Percentiles rank a stretch among this genome's conserved stretches.
These are phyloP conservation scores for Penicillium sp. DNA, from an alignment of 2,329 filamentous ascomycete genomes.

Conservation along the genomic window DNA sequence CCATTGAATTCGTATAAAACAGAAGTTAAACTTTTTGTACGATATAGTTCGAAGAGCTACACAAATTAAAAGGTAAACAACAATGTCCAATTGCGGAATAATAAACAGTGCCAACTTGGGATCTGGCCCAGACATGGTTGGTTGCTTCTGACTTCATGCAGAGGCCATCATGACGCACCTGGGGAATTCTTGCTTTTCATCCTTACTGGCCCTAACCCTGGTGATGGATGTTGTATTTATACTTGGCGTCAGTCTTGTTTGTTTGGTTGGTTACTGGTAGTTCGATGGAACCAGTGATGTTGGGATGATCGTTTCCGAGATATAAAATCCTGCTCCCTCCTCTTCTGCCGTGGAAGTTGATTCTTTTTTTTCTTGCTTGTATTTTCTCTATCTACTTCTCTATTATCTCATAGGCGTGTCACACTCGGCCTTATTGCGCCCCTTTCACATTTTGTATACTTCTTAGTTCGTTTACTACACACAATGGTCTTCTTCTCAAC, in stretches of 20 bases:
- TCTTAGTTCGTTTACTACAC: background rate
- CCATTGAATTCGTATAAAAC: background rate
- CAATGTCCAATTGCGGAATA: background rate
- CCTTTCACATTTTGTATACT: background rate
- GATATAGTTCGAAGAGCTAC: background rate
- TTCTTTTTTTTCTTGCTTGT: background rate
- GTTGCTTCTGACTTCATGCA: constrained; percentile 23
- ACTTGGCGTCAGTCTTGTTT: constrained; percentile 18
- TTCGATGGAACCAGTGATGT: background rate
- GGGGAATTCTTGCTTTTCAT: constrained; percentile 19
- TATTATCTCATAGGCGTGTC: background rate
- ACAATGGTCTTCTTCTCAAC: constrained; percentile 28
- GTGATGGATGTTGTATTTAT: constrained; percentile 2
- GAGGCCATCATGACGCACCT: constrained; percentile 33
- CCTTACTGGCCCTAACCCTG: constrained; percentile 13
- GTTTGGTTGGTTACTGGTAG: constrained; percentile 7
- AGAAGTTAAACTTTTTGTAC: background rate
- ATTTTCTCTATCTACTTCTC: background rate
- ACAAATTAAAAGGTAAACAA: background rate
- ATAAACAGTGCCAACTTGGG: background rate
- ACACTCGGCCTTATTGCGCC: background rate
- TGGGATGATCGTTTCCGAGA: background rate
- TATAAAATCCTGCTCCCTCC: constrained; percentile 2
- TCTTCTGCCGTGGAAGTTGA: background rate
- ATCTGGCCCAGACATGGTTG: constrained; percentile 2